Base-by-base conservation (phyloP, 495 filamentous ascomycete species). In the Penicillium psychrofluorescens region DNA sequence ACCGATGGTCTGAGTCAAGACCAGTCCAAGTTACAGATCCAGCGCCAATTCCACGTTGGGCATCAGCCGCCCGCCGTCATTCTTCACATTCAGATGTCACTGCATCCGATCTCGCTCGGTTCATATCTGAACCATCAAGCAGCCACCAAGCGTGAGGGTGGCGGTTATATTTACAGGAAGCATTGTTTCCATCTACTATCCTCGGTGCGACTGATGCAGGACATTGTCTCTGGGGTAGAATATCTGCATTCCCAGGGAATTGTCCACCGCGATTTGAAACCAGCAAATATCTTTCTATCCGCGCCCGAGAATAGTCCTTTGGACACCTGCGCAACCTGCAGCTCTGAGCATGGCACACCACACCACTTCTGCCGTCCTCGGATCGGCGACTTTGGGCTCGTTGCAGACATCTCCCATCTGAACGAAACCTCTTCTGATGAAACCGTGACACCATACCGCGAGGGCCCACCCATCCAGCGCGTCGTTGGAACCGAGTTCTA, bases 261-360 rank as follows among this genome's bases (percentile, higher is more conserved):
- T 46, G 78, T 78, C 2, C 84, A 88, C 53, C 68, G 84, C 5
- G 84, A 88, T 51, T 59, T 88, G 34, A 88, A 88, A 55, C 84
- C 82, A 0, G 84, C 83, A 11, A 88, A 87, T 41, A 77, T 88
- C 9, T 75, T 88, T 37, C 68, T 85, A 28, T 71, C 61, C 10
- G 44, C 51, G 14, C 54, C 61, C 0, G 67, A 71, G 28, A 55
- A 43, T 8, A 48, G 41, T 10, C 40, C 50, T 7, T 16, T 48
- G 31, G 47, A 63, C 3, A 54, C 35, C 9, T 72, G 70, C 41
- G 28, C 31, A 28, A 35, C 59, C 2, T 79, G 74, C 33, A 45
- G 45, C 38, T 55, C 49, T 6, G 57, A 55, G 14, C 40, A 35
- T 10, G 30, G 40, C 7, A 37, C 44, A 1, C 51, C 45, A 29